Percentiles rank a stretch among this genome's conserved stretches.
These are phyloP conservation scores for Mucor plumbeus DNA, from an alignment of 371 early-diverging fungal species.

Conservation along the genomic window DNA sequence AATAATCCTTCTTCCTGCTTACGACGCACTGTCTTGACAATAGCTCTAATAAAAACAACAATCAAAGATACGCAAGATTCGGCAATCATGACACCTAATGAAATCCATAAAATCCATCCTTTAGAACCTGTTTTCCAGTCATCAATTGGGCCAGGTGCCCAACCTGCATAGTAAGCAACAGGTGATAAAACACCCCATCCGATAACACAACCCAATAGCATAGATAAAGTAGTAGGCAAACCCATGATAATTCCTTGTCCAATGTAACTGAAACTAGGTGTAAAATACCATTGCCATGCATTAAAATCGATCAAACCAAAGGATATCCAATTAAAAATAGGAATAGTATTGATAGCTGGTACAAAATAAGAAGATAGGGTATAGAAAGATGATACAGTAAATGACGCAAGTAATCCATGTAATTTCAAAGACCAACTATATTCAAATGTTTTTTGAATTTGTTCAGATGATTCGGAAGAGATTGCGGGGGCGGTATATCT, in stretches of 20 bases:
- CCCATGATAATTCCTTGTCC: slow-evolving; percentile 88
- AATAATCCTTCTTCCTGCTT: not conserved
- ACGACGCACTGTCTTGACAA: slow-evolving; percentile 18
- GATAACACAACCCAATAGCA: slow-evolving; percentile 76
- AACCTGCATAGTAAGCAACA: slow-evolving; percentile 65
- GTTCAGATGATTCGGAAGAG: not conserved
- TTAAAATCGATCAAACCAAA: slow-evolving; percentile 45
- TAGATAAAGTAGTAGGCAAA: slow-evolving; percentile 17
- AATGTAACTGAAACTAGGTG: slow-evolving; percentile 77
- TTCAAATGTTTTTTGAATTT: slow-evolving; percentile 33
- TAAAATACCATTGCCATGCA: slow-evolving; percentile 79
- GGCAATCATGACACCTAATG: slow-evolving; percentile 82
- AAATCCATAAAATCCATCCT: slow-evolving; percentile 90
- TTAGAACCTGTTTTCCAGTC: slow-evolving; percentile 77
- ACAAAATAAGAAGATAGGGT: slow-evolving; percentile 70
- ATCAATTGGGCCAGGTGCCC: slow-evolving; percentile 78
- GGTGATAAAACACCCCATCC: slow-evolving; percentile 87
- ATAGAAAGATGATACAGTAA: slow-evolving; percentile 65
- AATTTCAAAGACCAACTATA: slow-evolving; percentile 68
- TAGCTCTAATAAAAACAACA: slow-evolving; percentile 52
- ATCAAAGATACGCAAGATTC: slow-evolving; percentile 73
- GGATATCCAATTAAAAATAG: slow-evolving; percentile 70
- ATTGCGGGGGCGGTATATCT: not conserved
- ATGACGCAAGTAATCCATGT: slow-evolving; percentile 57
- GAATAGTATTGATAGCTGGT: slow-evolving; percentile 64